Evolutionary conservation across 148 eudicot species (phyloP).

Genomic region (Arbutus unedo): DNA sequence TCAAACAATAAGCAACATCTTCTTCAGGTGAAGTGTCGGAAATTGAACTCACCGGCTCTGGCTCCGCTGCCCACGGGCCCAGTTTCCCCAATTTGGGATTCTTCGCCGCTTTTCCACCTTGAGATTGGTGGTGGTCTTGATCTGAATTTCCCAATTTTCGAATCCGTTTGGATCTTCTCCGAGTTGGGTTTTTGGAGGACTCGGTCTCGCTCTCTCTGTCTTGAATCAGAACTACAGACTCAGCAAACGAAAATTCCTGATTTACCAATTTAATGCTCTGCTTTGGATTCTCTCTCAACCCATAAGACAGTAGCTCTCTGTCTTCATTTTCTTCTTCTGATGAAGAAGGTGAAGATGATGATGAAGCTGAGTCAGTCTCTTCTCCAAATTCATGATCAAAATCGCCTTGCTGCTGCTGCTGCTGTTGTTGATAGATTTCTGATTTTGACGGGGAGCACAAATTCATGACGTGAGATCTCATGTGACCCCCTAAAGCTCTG

Average conservation of each 20-base stretch:
- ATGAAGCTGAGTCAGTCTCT: slow-evolving; percentile 16
- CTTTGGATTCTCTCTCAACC: slow-evolving; percentile 26
- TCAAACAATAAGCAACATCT: slow-evolving; percentile 65
- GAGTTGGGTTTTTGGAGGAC: slow-evolving; percentile 42
- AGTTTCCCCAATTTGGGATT: slow-evolving; percentile 1
- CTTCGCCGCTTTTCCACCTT: background rate
- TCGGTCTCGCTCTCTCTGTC: slow-evolving; percentile 58
- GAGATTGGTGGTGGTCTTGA: background rate
- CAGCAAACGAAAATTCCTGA: slow-evolving; percentile 20
- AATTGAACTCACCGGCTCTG: slow-evolving; percentile 39
- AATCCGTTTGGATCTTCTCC: slow-evolving; percentile 42
- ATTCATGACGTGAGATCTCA: slow-evolving; percentile 78
- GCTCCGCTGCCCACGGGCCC: background rate
- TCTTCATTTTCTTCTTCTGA: slow-evolving; percentile 17
- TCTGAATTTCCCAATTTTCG: slow-evolving; percentile 22
- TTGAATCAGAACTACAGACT: slow-evolving; percentile 21
- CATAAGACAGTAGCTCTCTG: slow-evolving; percentile 16
- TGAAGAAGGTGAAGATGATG: slow-evolving; percentile 16
- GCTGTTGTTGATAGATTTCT: background rate
- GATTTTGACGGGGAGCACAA: slow-evolving; percentile 20
- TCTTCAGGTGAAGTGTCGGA: slow-evolving; percentile 62
- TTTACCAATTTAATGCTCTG: slow-evolving; percentile 29
- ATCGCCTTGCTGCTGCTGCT: background rate
- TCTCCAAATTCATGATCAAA: slow-evolving; percentile 5
- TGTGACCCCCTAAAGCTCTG: slow-evolving; percentile 85